Conservation (phyloP, 176 grass and related monocot genomes). For the Musa troglodytarum region DNA sequence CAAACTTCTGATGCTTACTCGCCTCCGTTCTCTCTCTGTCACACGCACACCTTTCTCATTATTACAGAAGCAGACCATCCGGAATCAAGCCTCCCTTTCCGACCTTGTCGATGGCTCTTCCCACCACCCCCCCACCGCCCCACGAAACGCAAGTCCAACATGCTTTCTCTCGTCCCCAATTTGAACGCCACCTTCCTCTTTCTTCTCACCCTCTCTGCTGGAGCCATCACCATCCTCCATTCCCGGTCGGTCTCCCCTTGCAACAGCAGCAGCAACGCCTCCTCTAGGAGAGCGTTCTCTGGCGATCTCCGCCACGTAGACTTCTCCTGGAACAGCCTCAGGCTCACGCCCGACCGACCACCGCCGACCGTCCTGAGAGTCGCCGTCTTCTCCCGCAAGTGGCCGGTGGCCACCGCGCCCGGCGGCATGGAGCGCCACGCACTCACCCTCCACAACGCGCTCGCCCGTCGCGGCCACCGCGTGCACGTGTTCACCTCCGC, state of each 20-base stretch:
- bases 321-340: slow-evolving; percentile 85
- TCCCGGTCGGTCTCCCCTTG: neutral
- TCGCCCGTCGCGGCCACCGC: slow-evolving; percentile 54
- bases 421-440: slow-evolving; percentile 92
- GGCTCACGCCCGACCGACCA: slow-evolving; percentile 29
- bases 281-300: slow-evolving; percentile 18
- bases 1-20: too few relatives aligned
- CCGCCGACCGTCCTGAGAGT: slow-evolving; percentile 50
- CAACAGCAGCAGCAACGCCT: neutral
- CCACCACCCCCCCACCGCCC: slow-evolving; percentile 26
- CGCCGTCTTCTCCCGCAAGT: slow-evolving; percentile 92
- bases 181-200: slow-evolving; percentile 26
- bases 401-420: slow-evolving; percentile 62
- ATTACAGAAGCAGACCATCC: too few relatives aligned
- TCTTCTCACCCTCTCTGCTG: slow-evolving; percentile 24
- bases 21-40: too few relatives aligned
- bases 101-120: too few relatives aligned
- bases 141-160: slow-evolving; percentile 24
- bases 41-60: too few relatives aligned
- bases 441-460: slow-evolving; percentile 74
- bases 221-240: slow-evolving; percentile 9
- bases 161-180: slow-evolving; percentile 32
- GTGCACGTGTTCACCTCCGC: slow-evolving; percentile 93
- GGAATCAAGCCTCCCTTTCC: too few relatives aligned
- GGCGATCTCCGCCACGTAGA: slow-evolving; percentile 63